Evolutionary conservation across 2,329 filamentous ascomycete genomes (phyloP), one percentile per base, ranked within the genome.

Genomic region (Dothidotthia symphoricarpi): DNA sequence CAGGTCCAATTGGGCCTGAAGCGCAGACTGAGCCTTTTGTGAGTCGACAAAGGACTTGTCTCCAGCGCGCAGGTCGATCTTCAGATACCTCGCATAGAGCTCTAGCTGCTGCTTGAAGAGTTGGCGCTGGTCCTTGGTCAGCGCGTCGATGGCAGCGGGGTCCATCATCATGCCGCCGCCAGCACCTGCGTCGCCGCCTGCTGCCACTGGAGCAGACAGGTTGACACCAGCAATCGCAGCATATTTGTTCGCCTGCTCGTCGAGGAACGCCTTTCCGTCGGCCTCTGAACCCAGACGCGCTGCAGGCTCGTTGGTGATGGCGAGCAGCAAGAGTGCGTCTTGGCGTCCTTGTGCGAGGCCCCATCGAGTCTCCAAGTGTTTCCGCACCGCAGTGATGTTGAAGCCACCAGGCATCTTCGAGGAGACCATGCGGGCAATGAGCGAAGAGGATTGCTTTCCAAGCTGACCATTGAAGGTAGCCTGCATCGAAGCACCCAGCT

Each of bases 401-500:
- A 98, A 98, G 47, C 93, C 93, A 74, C 91, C 93, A 31, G 93
- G 93, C 93, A 98, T 98, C 74, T 98, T 98, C 19, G 93, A 96
- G 2, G 93, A 97, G 28, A 98, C 93, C 66, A 98, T 76, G 55
- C 93, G 85, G 33, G 93, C 93, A 67, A 98, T 85, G 40, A 98
- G 80, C 3, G 90, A 94, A 36, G 87, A 85, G 0, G 93, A 95
- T 57, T 96, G 90, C 73, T 98, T 98, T 69, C 93, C 93, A 45
- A 98, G 82, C 72, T 95, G 91, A 56, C 93, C 93, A 71, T 96
- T 93, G 74, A 98, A 98, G n/a, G 91, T 97, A 31, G 88, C 84
- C 72, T 98, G 93, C 86, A 98, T 95, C 7, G 93, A 77, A 37
- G 87, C 88, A 75, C 90, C 87, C 43, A 98, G 79, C 72, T 98